These are phyloP conservation scores for Botrytis elliptica DNA, from an alignment of 2,329 filamentous ascomycete genomes.

Conservation along the genomic window DNA sequence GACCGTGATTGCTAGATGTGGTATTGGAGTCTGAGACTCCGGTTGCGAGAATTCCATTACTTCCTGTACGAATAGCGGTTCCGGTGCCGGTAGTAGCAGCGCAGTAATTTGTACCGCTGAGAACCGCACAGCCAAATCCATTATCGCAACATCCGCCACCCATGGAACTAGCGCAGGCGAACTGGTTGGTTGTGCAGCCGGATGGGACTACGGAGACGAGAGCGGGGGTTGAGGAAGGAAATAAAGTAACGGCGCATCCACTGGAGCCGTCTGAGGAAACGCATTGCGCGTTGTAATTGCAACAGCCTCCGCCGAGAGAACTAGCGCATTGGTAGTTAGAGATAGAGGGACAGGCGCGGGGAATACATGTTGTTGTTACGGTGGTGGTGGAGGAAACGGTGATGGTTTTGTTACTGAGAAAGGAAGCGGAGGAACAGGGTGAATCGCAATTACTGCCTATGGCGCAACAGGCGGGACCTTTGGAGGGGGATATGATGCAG, in stretches of 20 bases:
- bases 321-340: slow-evolving; percentile 39
- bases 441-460: slow-evolving; percentile 45
- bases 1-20: slow-evolving; percentile 22
- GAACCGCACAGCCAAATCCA: slow-evolving; percentile 45
- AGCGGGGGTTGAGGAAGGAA: slow-evolving; percentile 30
- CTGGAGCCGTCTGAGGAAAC: slow-evolving; percentile 41
- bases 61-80: slow-evolving; percentile 33
- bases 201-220: slow-evolving; percentile 39
- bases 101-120: slow-evolving; percentile 43
- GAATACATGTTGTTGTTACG: slow-evolving; percentile 36
- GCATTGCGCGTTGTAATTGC: slow-evolving; percentile 48
- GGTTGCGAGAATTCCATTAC: background rate
- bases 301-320: slow-evolving; percentile 45
- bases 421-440: slow-evolving; percentile 36
- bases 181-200: slow-evolving; percentile 49
- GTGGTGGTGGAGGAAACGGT: slow-evolving; percentile 26
- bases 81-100: slow-evolving; percentile 38
- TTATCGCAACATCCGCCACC: slow-evolving; percentile 52
- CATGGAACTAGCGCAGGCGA: slow-evolving; percentile 43
- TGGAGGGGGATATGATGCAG: slow-evolving; percentile 45
- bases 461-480: slow-evolving; percentile 44
- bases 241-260: background rate
- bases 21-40: background rate
- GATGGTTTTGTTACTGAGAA: slow-evolving; percentile 38
- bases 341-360: slow-evolving; percentile 37